phyloP scores from a whole-genome alignment of 169 alveolate genomes.

The Cardiosporidium cionae region DNA sequence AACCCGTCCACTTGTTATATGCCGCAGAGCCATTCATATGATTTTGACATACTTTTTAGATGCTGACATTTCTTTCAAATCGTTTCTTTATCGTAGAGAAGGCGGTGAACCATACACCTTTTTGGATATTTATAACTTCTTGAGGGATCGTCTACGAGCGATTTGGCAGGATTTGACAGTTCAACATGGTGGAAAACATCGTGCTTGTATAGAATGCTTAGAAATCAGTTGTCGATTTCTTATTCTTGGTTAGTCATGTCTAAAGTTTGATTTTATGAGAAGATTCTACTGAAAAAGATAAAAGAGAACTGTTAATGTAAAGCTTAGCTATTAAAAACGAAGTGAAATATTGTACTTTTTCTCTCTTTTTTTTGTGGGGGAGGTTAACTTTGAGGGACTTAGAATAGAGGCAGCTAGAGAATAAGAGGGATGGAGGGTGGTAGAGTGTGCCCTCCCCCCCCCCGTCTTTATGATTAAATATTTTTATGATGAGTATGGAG shows the following conservation, averaged over 20 bases:
- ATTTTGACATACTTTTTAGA: slow-evolving; percentile 54
- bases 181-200: slow-evolving; percentile 64
- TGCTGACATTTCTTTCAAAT: slow-evolving; percentile 46
- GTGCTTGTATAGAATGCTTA: slow-evolving; percentile 63
- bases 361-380: too few species aligned
- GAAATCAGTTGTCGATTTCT: slow-evolving; percentile 65
- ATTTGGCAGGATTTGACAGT: slow-evolving; percentile 75
- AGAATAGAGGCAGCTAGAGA: too few species aligned
- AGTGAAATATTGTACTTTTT: too few species aligned
- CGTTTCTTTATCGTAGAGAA: slow-evolving; percentile 35
- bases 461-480: too few species aligned
- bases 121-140: slow-evolving; percentile 63
- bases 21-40: slow-evolving; percentile 63
- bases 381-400: too few species aligned
- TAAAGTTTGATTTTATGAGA: too few species aligned
- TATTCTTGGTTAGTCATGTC: slow-evolving; percentile 36
- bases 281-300: too few species aligned
- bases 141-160: slow-evolving; percentile 67
- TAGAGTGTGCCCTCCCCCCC: too few species aligned
- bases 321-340: too few species aligned
- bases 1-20: slow-evolving; percentile 65
- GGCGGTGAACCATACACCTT: slow-evolving; percentile 42
- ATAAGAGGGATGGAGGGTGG: too few species aligned
- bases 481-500: too few species aligned
- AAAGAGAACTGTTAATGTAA: too few species aligned